A percentile compares a stretch with the other conserved stretches of the same genome.
phyloP scores from a whole-genome alignment of 73 alveolate species.

The Paramecium primaurelia region DNA sequence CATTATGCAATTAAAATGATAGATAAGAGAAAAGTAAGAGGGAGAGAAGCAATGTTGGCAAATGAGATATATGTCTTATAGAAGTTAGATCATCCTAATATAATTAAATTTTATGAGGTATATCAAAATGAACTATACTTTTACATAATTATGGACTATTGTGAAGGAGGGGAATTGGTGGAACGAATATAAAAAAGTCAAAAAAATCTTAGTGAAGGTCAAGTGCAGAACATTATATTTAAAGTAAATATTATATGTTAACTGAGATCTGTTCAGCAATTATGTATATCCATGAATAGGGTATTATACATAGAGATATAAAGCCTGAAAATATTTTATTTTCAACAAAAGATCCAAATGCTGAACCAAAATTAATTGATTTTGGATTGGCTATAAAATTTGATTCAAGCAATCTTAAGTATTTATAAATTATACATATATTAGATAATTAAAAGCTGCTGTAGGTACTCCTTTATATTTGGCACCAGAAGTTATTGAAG shows the following conservation, averaged over 20 bases:
- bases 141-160: slow-evolving; percentile 18
- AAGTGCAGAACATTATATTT: not conserved
- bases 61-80: slow-evolving; percentile 15
- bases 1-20: not conserved
- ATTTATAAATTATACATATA: not conserved
- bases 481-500: slow-evolving; percentile 94
- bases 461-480: slow-evolving; percentile 96
- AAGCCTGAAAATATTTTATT: slow-evolving; percentile 97
- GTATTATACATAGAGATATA: slow-evolving; percentile 94
- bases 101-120: slow-evolving; percentile 32
- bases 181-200: not conserved
- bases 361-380: slow-evolving; percentile 93
- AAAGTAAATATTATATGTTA: not conserved
- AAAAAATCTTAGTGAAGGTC: not conserved
- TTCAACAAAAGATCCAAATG: slow-evolving; percentile 68
- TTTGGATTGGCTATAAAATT: slow-evolving; percentile 87
- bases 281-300: slow-evolving; percentile 88
- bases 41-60: not conserved
- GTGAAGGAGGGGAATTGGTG: slow-evolving; percentile 43
- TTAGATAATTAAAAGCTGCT: slow-evolving; percentile 81
- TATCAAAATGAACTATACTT: slow-evolving; percentile 17
- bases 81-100: slow-evolving; percentile 46
- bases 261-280: slow-evolving; percentile 71
- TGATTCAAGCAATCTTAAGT: slow-evolving; percentile 71
- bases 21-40: slow-evolving; percentile 11